These are phyloP conservation scores for Dryas integrifolia DNA, from an alignment of 331 rosid genomes.

Conservation along the genomic window DNA sequence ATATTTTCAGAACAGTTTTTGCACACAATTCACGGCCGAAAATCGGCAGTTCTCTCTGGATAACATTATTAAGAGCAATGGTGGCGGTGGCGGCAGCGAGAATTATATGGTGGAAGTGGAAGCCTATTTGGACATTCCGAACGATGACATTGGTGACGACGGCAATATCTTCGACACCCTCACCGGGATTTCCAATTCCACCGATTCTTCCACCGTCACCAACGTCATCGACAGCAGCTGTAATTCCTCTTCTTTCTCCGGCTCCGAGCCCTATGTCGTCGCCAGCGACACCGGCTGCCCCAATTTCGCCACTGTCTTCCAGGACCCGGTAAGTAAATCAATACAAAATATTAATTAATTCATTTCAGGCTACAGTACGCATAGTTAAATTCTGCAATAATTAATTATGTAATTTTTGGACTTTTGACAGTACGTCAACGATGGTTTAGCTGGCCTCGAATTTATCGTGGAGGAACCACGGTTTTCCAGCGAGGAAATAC, in stretches of 20 bases:
- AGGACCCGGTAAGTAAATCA: constrained; percentile 63
- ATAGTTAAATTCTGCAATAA: too few species aligned
- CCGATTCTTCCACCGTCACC: constrained; percentile 48
- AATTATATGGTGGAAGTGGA: constrained; percentile 68
- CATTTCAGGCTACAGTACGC: too few species aligned
- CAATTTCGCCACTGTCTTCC: constrained; percentile 50
- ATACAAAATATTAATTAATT: too few species aligned
- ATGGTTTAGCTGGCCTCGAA: constrained; percentile 86
- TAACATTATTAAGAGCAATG: not conserved
- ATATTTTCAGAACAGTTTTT: constrained; percentile 39
- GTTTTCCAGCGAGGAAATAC: constrained; percentile 77
- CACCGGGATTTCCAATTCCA: constrained; percentile 45
- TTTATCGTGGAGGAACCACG: constrained; percentile 82
- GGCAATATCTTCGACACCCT: constrained; percentile 27
- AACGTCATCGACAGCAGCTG: constrained; percentile 39
- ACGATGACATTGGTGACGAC: constrained; percentile 32
- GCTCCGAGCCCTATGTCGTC: constrained; percentile 23
- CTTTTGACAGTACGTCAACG: constrained; percentile 44
- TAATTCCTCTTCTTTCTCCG: constrained; percentile 53
- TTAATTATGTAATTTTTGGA: not conserved
- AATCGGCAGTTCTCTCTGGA: constrained; percentile 22
- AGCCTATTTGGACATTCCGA: too few species aligned
- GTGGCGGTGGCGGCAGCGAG: constrained; percentile 32
- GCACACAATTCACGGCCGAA: constrained; percentile 43
- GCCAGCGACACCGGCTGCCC: constrained; percentile 29